Percentiles rank a stretch among this genome's conserved stretches.
Evolutionary conservation across 208 protist species (phyloP).

Genomic region (Chromosphaera perkinsii): DNA sequence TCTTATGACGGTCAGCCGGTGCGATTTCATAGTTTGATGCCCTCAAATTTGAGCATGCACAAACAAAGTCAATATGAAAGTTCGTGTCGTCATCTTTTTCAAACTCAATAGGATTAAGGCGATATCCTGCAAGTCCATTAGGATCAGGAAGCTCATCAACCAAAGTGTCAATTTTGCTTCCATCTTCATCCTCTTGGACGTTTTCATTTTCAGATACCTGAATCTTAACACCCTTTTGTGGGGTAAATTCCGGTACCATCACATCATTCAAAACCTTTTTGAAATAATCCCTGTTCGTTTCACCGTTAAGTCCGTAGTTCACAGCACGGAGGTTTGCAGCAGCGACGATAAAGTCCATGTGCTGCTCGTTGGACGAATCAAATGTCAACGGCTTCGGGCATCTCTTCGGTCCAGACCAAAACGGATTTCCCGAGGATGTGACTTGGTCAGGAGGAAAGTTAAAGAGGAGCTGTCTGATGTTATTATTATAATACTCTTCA

Average conservation of each 20-base stretch:
- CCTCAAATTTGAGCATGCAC: constrained; percentile 69
- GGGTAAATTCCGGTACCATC: constrained; percentile 52
- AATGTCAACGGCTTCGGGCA: constrained; percentile 71
- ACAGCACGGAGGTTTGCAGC: constrained; percentile 70
- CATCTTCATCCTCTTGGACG: neutral
- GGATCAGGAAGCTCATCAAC: constrained; percentile 23
- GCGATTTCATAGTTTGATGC: constrained; percentile 63
- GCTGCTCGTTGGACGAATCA: constrained; percentile 28
- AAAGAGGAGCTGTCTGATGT: constrained; percentile 90
- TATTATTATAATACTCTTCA: constrained; percentile 86
- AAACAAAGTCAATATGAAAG: constrained; percentile 68
- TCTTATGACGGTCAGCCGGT: constrained; percentile 47
- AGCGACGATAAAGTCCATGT: constrained; percentile 63
- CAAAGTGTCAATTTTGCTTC: constrained; percentile 10
- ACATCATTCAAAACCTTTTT: constrained; percentile 25
- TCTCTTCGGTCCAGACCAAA: constrained; percentile 79
- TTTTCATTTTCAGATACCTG: constrained; percentile 29
- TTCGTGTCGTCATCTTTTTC: constrained; percentile 72
- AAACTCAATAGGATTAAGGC: constrained; percentile 42
- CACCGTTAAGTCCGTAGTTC: constrained; percentile 54
- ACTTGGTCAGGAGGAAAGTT: constrained; percentile 92
- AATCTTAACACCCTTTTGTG: constrained; percentile 34
- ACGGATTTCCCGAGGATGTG: constrained; percentile 54
- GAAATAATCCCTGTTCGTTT: constrained; percentile 15
- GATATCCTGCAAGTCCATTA: constrained; percentile 31